Evolutionary conservation across 768 basidiomycete genomes (phyloP).

Genomic region (Termitomyces sp.): DNA sequence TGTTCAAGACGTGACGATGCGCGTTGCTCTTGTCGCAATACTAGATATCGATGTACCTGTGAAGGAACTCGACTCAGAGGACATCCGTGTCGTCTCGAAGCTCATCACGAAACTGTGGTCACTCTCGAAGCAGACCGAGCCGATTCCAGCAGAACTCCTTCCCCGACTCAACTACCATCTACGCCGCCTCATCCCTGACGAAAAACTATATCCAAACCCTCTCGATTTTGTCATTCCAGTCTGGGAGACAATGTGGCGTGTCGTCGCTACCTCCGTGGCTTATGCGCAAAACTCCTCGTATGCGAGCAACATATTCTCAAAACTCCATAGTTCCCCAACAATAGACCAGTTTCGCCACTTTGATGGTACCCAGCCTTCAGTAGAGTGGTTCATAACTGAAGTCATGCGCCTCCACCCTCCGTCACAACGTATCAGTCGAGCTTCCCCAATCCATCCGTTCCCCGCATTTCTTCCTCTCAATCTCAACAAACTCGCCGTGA

Average conservation of each 20-base stretch:
- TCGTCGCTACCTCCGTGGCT: slow-evolving; percentile 40
- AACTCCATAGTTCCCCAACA: slow-evolving; percentile 27
- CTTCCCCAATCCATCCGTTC: not conserved
- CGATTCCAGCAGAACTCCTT: slow-evolving; percentile 26
- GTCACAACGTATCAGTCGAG: slow-evolving; percentile 38
- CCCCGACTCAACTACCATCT: slow-evolving; percentile 29
- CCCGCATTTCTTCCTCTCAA: not conserved
- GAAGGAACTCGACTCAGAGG: slow-evolving; percentile 21
- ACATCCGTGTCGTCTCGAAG: slow-evolving; percentile 29
- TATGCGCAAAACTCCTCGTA: slow-evolving; percentile 24
- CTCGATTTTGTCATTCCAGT: slow-evolving; percentile 50
- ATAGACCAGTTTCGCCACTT: slow-evolving; percentile 20
- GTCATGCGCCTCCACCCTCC: slow-evolving; percentile 47
- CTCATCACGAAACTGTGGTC: slow-evolving; percentile 44
- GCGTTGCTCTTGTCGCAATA: slow-evolving; percentile 35
- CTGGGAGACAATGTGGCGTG: slow-evolving; percentile 61
- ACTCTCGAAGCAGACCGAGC: slow-evolving; percentile 30
- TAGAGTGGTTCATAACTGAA: slow-evolving; percentile 34
- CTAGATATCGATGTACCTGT: slow-evolving; percentile 27
- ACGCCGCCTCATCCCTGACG: slow-evolving; percentile 34
- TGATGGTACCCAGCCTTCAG: slow-evolving; percentile 18
- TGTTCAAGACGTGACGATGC: slow-evolving; percentile 39
- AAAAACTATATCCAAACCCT: slow-evolving; percentile 27
- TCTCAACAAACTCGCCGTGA: not conserved
- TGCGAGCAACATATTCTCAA: slow-evolving; percentile 21